Base-by-base conservation (phyloP, 164 flowering plant genomes). In the Hamamelis virginiana region DNA sequence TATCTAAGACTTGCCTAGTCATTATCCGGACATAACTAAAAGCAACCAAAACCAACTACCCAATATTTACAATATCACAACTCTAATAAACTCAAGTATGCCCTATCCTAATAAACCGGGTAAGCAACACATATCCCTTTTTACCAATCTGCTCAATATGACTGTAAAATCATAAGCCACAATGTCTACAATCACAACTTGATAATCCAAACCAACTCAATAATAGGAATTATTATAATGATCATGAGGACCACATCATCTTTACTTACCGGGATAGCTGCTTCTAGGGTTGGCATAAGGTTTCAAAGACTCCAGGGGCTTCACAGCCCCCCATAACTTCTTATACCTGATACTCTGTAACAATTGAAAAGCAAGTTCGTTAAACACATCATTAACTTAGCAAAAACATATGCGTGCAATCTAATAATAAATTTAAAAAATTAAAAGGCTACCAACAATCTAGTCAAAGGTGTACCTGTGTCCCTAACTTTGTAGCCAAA, bases 261-360 rank as follows among this genome's bases (percentile, higher is more conserved):
- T n/a, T n/a, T n/a, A n/a, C n/a, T n/a, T 84, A 92, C 98, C 90
- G 66, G 79, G 80, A 82, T 88, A 89, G 62, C 46, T 74, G 72
- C 79, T 80, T 81, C 99, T 85, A 9, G 97, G 91, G 53, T 83
- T 85, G 18, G 97, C 89, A 80, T 89, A 89, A 13, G 97, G 97
- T 60, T 85, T 91, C 82, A 95, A 78, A 11, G 86, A 70, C 71
- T 83, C 83, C 70, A 91, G 69, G 13, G 85, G 72, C 73, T 77
- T 84, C 55, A 89, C 85, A 48, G 58, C 33, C 19, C 89, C 93
- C 99, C 99, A 95, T 66, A 92, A 71, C 79, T 76, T 92, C 66
- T 77, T 85, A 73, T 76, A 75, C 22, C 77, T 78, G 59, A 64
- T 16, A 66, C 72, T 74, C 98, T 90, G 74, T n/a, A 75, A 51